These are phyloP conservation scores for Ophiognomonia clavigignenti-juglandacearum DNA, from an alignment of 2,329 filamentous ascomycete species.

Conservation along the genomic window DNA sequence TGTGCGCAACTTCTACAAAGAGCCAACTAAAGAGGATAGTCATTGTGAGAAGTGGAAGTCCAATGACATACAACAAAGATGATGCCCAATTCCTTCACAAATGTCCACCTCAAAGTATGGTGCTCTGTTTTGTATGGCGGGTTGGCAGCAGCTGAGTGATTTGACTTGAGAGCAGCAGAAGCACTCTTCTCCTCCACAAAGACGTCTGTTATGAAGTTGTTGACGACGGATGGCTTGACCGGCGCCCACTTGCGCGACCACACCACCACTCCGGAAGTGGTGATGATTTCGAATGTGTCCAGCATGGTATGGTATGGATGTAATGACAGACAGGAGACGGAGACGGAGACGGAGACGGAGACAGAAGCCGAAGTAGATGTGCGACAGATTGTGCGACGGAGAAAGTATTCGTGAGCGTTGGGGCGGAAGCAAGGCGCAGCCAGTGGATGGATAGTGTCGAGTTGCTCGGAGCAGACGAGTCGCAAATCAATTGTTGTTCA, in stretches of 20 bases:
- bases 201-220: slow-evolving; percentile 91
- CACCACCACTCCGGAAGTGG: slow-evolving; percentile 91
- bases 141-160: slow-evolving; percentile 56
- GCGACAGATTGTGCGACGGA: no score
- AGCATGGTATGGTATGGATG: slow-evolving; percentile 56
- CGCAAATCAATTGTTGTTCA: no score
- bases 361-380: no score
- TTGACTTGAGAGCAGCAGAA: slow-evolving; percentile 54
- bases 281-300: slow-evolving; percentile 94
- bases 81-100: slow-evolving; percentile 84
- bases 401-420: no score
- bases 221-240: slow-evolving; percentile 78
- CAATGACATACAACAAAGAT: slow-evolving; percentile 76
- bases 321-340: neutral
- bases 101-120: slow-evolving; percentile 91
- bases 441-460: no score
- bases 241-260: slow-evolving; percentile 87
- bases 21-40: neutral
- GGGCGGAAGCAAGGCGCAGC: no score
- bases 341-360: no score
- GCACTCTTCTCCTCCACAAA: slow-evolving; percentile 92
- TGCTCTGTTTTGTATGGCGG: slow-evolving; percentile 84
- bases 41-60: neutral
- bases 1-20: no score
- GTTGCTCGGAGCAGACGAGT: no score